These are phyloP conservation scores for Yamadazyma takamatsuzukensis DNA, from an alignment of 805 yeast species.

Conservation along the genomic window DNA sequence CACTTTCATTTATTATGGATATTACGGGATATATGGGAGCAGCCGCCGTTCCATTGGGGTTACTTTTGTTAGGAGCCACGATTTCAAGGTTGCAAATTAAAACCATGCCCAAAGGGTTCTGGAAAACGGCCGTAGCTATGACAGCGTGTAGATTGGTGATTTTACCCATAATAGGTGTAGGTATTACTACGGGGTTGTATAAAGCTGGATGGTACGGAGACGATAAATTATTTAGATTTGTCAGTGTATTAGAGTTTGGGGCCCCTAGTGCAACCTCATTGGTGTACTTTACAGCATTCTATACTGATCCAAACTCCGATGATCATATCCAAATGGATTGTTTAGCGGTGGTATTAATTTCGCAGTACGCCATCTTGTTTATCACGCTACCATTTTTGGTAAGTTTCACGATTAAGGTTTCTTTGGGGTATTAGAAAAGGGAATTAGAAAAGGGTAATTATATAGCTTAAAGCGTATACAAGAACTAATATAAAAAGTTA, in stretches of 20 bases:
- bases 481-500: too few species aligned
- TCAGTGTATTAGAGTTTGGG: constrained; percentile 69
- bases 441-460: too few species aligned
- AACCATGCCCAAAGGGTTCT: constrained; percentile 64
- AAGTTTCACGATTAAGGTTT: constrained; percentile 59
- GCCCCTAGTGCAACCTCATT: constrained; percentile 88
- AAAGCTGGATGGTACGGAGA: constrained; percentile 61
- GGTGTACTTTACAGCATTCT: constrained; percentile 84
- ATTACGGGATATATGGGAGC: constrained; percentile 74
- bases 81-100: constrained; percentile 68
- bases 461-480: too few species aligned
- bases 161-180: constrained; percentile 75
- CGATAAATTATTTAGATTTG: constrained; percentile 63
- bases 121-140: constrained; percentile 60
- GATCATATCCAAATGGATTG: constrained; percentile 76
- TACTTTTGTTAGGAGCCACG: constrained; percentile 81
- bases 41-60: constrained; percentile 86
- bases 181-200: constrained; percentile 53
- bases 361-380: constrained; percentile 67
- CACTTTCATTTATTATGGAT: constrained; percentile 82
- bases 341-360: constrained; percentile 68
- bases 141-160: constrained; percentile 58
- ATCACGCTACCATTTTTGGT: constrained; percentile 73
- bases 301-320: constrained; percentile 59
- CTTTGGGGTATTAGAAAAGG: constrained; percentile 35